Base-by-base conservation (phyloP, 352 stramenopile genomes). In the Phytopythium boreale region DNA sequence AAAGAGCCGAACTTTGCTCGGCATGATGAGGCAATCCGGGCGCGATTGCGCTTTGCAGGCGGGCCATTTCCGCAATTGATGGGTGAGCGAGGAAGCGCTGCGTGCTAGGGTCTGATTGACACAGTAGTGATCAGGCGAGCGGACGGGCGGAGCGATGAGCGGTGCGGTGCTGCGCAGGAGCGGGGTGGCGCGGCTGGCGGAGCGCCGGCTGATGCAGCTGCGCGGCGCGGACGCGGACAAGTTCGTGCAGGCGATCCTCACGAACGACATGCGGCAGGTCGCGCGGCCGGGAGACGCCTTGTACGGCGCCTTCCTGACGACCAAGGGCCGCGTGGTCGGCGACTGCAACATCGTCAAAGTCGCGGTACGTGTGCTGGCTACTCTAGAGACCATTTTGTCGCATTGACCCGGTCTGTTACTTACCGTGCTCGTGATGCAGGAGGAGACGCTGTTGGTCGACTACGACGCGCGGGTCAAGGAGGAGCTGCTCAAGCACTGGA, bases 211-310 rank as follows among this genome's bases (percentile, higher is more conserved):
- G 44, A 75, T 91, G 75, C 84, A 92, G 63, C 68, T 96, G 46
- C 74, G 90, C 47, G 88, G 88, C 27, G 61, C 60, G 10, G 88
- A 96, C 41, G 83, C 85, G 4, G 69, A 77, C 52, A 76, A 80
- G 51, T 96, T 94, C 66, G 64, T 95, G 46, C 88, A 96, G 61
- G 84, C 82, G 17, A 80, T 95, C 51, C 69, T 95, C 58, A 94
- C 88, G 41, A 96, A 93, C 64, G 86, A 96, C 70, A 92, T 95
- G 76, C 89, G 86, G 63, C 57, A 47, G 7, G 56, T 94, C 31
- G 56, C 67, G 29, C 74, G 66, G 55, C 73, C 76, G 10, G 76
- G 84, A 14, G 76, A 90, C 34, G 78, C 82, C 26, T 70, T 92
- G 31, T 95, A 96, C 65, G 87, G 84, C 43, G 82, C 72, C 34